These are phyloP conservation scores for Leptographium lundbergii DNA, from an alignment of 2,329 filamentous ascomycete species.

Conservation along the genomic window DNA sequence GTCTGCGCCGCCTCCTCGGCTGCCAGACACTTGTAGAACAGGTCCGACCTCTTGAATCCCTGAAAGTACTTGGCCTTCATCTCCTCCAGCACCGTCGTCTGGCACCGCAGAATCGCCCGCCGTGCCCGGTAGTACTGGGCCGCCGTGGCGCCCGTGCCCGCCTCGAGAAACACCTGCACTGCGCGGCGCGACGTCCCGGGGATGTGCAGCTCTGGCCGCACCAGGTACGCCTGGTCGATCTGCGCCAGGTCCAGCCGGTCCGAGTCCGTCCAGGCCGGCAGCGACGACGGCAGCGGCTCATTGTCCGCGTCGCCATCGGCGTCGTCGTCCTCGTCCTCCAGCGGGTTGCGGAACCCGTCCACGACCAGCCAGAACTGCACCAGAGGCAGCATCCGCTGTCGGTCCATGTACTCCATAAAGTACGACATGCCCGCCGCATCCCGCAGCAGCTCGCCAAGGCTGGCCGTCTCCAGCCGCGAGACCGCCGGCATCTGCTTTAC, in stretches of 20 bases:
- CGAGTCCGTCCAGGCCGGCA: slow-evolving; percentile 65
- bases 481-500: slow-evolving; percentile 20
- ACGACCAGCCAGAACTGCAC: slow-evolving; percentile 99
- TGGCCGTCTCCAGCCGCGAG: slow-evolving; percentile 61
- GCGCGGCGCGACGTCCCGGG: slow-evolving; percentile 53
- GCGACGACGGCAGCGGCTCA: slow-evolving; percentile 43
- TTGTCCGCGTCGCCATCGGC: slow-evolving; percentile 58
- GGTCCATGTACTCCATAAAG: slow-evolving; percentile 99
- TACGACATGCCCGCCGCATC: slow-evolving; percentile 87
- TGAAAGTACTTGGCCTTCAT: slow-evolving; percentile 73
- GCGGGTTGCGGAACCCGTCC: slow-evolving; percentile 85
- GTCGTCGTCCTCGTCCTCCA: slow-evolving; percentile 76
- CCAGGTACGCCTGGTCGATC: slow-evolving; percentile 82
- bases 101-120: slow-evolving; percentile 66
- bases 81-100: slow-evolving; percentile 71
- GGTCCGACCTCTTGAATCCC: slow-evolving; percentile 79
- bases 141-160: slow-evolving; percentile 62
- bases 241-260: slow-evolving; percentile 82
- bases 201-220: slow-evolving; percentile 68
- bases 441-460: slow-evolving; percentile 74
- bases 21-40: slow-evolving; percentile 93
- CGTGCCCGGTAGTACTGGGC: slow-evolving; percentile 75
- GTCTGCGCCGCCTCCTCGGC: slow-evolving; percentile 59
- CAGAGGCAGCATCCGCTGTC: slow-evolving; percentile 70
- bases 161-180: slow-evolving; percentile 66